phyloP scores from a whole-genome alignment of 2,329 filamentous ascomycete genomes.

The Byssochlamys sp. region DNA sequence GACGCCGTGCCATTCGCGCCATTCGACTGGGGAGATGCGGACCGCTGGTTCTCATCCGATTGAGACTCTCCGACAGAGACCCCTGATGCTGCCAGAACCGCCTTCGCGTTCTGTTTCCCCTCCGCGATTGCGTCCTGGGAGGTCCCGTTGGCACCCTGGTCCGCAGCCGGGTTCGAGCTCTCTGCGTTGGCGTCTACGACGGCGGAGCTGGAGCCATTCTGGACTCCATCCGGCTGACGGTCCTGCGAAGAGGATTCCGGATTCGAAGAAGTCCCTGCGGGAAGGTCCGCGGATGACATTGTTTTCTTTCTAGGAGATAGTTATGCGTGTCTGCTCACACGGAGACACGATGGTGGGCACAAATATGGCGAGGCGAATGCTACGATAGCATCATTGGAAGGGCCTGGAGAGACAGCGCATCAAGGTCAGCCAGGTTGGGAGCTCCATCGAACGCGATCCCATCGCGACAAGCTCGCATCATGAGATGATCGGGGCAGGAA shows the following conservation, averaged over 20 bases:
- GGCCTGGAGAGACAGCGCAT: slow-evolving; percentile 6
- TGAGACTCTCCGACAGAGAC: slow-evolving; percentile 21
- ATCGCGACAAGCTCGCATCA: not conserved
- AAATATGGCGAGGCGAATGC: slow-evolving; percentile 14
- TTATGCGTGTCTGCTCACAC: slow-evolving; percentile 12
- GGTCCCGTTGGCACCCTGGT: slow-evolving; percentile 19
- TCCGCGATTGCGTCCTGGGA: slow-evolving; percentile 42
- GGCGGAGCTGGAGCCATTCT: slow-evolving; percentile 18
- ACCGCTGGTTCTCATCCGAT: slow-evolving; percentile 18
- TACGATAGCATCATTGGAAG: slow-evolving; percentile 24
- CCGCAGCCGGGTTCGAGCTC: slow-evolving; percentile 13
- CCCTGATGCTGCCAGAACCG: slow-evolving; percentile 47
- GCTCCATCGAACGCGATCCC: not conserved
- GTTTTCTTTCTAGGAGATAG: slow-evolving; percentile 2
- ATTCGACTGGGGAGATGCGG: slow-evolving; percentile 20
- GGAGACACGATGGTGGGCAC: slow-evolving; percentile 11
- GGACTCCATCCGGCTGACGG: slow-evolving; percentile 12
- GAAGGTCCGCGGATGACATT: slow-evolving; percentile 29
- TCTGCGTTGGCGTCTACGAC: slow-evolving; percentile 13
- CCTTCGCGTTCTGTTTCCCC: slow-evolving; percentile 52
- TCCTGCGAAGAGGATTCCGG: slow-evolving; percentile 16
- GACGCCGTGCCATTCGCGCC: slow-evolving; percentile 41
- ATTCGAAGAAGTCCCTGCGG: slow-evolving; percentile 14
- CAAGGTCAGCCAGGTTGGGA: slow-evolving; percentile 7
- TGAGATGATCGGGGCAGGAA: not conserved